These are phyloP conservation scores for Zymoseptoria tritici DNA, from an alignment of 2,329 filamentous ascomycete genomes.

Conservation along the genomic window DNA sequence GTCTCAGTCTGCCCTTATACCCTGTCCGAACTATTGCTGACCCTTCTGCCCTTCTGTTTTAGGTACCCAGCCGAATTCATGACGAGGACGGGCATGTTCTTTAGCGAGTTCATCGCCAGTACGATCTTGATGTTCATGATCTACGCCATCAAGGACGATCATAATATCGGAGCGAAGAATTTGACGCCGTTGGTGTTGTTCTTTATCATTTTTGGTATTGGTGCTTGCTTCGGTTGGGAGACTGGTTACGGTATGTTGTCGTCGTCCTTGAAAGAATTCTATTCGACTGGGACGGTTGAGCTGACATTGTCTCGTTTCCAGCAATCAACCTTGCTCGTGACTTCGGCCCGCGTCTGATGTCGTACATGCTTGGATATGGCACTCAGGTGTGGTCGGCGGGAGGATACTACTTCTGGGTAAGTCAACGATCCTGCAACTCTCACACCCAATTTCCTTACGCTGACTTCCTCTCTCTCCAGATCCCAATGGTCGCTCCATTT, in stretches of 20 bases:
- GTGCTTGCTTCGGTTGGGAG: constrained; percentile 67
- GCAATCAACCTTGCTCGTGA: constrained; percentile 68
- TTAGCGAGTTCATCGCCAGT: constrained; percentile 63
- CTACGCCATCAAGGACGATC: constrained; percentile 57
- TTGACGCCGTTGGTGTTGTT: constrained; percentile 56
- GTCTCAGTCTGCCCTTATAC: too few species aligned
- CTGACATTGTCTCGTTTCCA: background rate
- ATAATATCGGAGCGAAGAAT: constrained; percentile 50
- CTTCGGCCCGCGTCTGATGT: constrained; percentile 58
- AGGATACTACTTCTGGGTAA: constrained; percentile 63
- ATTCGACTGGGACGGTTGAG: background rate
- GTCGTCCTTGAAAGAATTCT: background rate
- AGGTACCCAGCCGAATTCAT: constrained; percentile 51
- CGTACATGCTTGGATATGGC: constrained; percentile 62
- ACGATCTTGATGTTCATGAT: constrained; percentile 64
- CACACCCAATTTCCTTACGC: background rate
- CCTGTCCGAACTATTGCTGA: too few species aligned
- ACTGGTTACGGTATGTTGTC: constrained; percentile 43
- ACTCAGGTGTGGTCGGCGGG: constrained; percentile 59
- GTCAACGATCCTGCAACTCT: background rate
- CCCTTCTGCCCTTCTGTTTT: too few species aligned
- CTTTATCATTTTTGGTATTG: constrained; percentile 67
- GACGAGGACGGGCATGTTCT: constrained; percentile 56
- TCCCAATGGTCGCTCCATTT: constrained; percentile 67
- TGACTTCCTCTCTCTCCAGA: constrained; percentile 34